phyloP scores from a whole-genome alignment of 179 eudicot genomes.

The Heliamphora pulchella region DNA sequence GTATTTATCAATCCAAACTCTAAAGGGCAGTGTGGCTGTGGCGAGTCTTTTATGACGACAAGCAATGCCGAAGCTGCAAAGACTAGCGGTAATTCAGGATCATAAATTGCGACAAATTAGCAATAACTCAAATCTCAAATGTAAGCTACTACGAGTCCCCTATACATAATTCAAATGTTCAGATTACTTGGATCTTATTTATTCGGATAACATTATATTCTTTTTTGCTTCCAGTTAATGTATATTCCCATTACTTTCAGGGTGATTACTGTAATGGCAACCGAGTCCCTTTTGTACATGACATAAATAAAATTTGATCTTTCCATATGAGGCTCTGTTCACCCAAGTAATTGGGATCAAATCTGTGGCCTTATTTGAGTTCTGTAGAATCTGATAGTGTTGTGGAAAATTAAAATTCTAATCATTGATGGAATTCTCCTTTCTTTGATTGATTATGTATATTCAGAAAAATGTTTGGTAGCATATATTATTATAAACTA shows the following conservation, averaged over 20 bases:
- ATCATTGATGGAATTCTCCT: no score
- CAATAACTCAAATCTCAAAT: neutral
- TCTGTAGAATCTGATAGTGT: neutral
- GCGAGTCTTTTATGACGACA: constrained; percentile 49
- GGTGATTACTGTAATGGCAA: neutral
- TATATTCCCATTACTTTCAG: constrained; percentile 1
- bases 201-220: neutral
- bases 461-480: no score
- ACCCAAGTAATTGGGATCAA: neutral
- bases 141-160: no score
- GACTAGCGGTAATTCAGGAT: constrained; percentile 6
- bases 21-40: constrained; percentile 57
- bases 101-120: neutral
- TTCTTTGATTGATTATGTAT: no score
- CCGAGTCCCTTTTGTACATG: constrained; percentile 1
- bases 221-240: neutral
- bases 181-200: neutral
- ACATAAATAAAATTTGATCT: neutral
- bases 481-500: no score
- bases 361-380: neutral
- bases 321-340: neutral
- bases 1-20: constrained; percentile 52
- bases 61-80: constrained; percentile 29
- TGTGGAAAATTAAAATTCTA: neutral
- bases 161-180: neutral